phyloP scores from a whole-genome alignment of 768 basidiomycete species.

The Chalciporus piperatus region DNA sequence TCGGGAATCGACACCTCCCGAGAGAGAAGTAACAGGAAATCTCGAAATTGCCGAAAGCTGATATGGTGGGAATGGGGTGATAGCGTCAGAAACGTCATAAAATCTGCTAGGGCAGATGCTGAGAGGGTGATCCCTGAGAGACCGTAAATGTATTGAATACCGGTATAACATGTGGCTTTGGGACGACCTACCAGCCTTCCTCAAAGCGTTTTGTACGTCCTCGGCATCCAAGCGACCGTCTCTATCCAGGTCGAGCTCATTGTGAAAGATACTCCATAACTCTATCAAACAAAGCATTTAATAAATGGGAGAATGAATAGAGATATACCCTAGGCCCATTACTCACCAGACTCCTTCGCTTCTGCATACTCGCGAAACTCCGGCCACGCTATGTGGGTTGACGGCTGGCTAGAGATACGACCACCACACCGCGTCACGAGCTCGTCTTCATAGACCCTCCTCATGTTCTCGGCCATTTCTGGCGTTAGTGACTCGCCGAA shows the following conservation, averaged over 20 bases:
- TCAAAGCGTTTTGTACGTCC: conserved; percentile 60
- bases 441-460: conserved; percentile 76
- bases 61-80: conserved; percentile 67
- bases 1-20: conserved; percentile 77
- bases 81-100: conserved; percentile 76
- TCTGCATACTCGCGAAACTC: conserved; percentile 75
- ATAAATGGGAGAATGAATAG: conserved; percentile 15
- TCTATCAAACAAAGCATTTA: conserved; percentile 42
- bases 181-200: conserved; percentile 59
- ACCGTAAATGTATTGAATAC: conserved; percentile 7
- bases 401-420: conserved; percentile 38
- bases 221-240: conserved; percentile 76
- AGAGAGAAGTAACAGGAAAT: conserved; percentile 85
- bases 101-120: conserved; percentile 69
- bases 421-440: conserved; percentile 55
- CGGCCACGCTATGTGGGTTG: conserved; percentile 59
- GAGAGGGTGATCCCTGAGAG: conserved; percentile 67
- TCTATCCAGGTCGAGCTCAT: conserved; percentile 86
- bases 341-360: conserved; percentile 77
- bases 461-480: conserved; percentile 59
- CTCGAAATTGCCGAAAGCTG: conserved; percentile 82
- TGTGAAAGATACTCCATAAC: conserved; percentile 88
- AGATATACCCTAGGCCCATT: conserved; percentile 10
- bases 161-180: conserved; percentile 20
- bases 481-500: conserved; percentile 36